Evolutionary conservation across 2,329 filamentous ascomycete species (phyloP), one percentile per base, ranked within the genome.

Genomic region (Colletotrichum sp.): DNA sequence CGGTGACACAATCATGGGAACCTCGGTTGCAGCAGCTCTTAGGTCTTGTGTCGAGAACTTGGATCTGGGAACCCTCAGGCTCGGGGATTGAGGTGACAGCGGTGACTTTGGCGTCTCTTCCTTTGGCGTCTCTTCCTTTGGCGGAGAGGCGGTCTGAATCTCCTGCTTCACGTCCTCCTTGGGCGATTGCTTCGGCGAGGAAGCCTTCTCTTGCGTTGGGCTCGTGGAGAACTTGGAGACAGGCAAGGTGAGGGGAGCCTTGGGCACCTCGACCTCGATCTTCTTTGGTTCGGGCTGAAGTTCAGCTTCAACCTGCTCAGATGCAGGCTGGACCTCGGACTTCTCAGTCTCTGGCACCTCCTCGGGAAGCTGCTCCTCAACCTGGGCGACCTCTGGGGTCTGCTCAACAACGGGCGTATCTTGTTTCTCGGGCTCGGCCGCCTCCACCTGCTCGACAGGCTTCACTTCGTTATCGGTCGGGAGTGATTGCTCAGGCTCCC

Each of bases 1-100:
- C 13, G 66, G 69, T 8, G 69, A 48, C 16, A 75, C 65, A 16
- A 77, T 76, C 7, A 67, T 73, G 16, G 79, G 78, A 36, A 81
- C 70, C 7, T 63, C 62, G 21, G 12, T 62, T 21, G 81, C 78
- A 18, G 78, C 69, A n/a, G 81, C 77, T 21, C 81, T 78, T 14
- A 76, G 74, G 71, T 86, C 84, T 61, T 82, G 84, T 5, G 84
- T 85, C 13, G 87, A 87, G 77, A 88, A 87, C 75, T 83, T 87
- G 63, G 87, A 88, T 65, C 84, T 82, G 16, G 86, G 85, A 48
- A 83, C 84, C 13, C 38, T 81, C 66, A 78, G 79, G 75, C 67
- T 55, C 6, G 70, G 69, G 14, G 69, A 73, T 24, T 16, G 21
- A n/a, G 72, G 71, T 7, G 74, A 76, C 9, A 65, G 16, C 13